Base-by-base conservation (phyloP, 2,329 filamentous ascomycete genomes). In the Gliomastix tumulicola region DNA sequence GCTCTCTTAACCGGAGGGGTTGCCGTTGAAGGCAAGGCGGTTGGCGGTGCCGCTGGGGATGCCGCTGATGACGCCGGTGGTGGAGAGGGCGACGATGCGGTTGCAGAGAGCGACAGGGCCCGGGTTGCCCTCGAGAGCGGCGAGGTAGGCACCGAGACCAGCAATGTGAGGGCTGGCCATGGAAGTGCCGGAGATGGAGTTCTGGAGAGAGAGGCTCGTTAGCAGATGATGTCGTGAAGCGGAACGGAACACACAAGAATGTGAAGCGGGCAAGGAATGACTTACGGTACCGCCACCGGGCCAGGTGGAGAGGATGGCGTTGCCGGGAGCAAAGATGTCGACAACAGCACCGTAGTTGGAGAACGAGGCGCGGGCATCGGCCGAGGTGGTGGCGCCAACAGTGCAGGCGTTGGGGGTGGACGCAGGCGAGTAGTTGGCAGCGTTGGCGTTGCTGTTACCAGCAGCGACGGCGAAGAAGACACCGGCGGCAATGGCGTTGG, bases 381-480 rank as follows among this genome's bases (percentile, higher is more conserved):
- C 38, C 13, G 30, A 44, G 34, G 54, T 54, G 33, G 62, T 65
- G 30, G 70, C 65, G 19, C 67, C 71, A 20, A 74, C 68, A 3
- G 70, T 74, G 55, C 71, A 71, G 27, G 60, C 70, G 10, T 44
- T 51, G 4, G 57, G 25, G 40, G 62, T 64, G 3, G 61, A 68
- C 25, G 68, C 65, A 3, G 69, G 68, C 1, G 68, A 73, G 46
- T 49, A 63, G 47, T 53, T 58, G 16, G 50, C 42, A 3, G 71
- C 68, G 41, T 73, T 57, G 16, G 46, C 45, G 42, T 55, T 57
- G 20, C 62, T 55, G 50, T 76, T 76, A 25, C 73, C 73, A 15
- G 72, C 73, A 6, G 73, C 71, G n/a, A 74, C 71, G 40, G 66
- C 70, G 30, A 74, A 57, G 45, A 72, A 70, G 40, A 74, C 52